These are phyloP conservation scores for Gossypium trilobum DNA, from an alignment of 441 rosid species.

Conservation along the genomic window DNA sequence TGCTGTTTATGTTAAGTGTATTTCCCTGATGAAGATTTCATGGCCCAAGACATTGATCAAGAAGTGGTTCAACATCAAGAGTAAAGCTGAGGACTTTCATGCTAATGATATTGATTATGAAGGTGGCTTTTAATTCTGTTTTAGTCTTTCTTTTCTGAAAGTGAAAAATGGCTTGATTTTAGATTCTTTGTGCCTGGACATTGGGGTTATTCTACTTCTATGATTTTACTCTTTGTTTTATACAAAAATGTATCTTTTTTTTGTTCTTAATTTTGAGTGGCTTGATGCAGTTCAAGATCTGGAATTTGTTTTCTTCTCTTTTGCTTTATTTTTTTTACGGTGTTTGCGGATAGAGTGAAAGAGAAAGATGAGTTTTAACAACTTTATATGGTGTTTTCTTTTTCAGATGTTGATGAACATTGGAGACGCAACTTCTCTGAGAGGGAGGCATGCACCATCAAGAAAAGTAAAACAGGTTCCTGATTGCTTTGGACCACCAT, in stretches of 20 bases:
- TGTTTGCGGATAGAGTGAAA: slow-evolving; percentile 31
- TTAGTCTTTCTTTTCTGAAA: neutral
- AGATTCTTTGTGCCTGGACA: no score
- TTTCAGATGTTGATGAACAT: no score
- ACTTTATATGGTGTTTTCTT: no score
- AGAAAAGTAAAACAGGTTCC: slow-evolving; percentile 22
- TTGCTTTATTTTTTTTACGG: slow-evolving; percentile 11
- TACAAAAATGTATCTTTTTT: slow-evolving; percentile 9
- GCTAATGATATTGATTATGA: slow-evolving; percentile 53
- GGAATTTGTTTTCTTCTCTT: slow-evolving; percentile 34
- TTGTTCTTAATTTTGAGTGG: slow-evolving; percentile 15
- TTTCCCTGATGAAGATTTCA: slow-evolving; percentile 45
- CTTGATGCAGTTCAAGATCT: slow-evolving; percentile 34
- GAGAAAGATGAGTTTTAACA: slow-evolving; percentile 15
- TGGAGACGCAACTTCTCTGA: no score
- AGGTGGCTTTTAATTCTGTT: slow-evolving; percentile 28
- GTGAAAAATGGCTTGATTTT: no score
- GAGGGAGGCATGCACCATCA: no score
- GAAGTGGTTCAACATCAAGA: slow-evolving; percentile 86
- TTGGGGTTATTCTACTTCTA: slow-evolving; percentile 10
- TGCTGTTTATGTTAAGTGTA: slow-evolving; percentile 15
- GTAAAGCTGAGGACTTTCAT: slow-evolving; percentile 71
- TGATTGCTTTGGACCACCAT: neutral
- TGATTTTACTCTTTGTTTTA: slow-evolving; percentile 16
- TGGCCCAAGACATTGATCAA: slow-evolving; percentile 91